Evolutionary conservation across 176 grass and related monocot genomes (phyloP).

Genomic region (Pharus latifolius): DNA sequence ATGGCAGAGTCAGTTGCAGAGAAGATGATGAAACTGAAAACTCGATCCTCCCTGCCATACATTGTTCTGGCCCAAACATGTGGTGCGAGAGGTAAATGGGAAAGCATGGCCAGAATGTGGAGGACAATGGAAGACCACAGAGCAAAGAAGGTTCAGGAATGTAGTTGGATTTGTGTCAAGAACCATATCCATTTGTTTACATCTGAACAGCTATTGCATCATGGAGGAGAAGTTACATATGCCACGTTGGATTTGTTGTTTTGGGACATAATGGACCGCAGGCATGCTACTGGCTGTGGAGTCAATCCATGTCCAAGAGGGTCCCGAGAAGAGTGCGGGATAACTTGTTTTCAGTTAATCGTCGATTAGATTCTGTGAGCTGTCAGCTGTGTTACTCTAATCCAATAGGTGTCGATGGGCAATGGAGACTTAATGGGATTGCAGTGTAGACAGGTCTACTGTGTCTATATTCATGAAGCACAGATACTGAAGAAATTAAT

Average conservation of each 20-base stretch:
- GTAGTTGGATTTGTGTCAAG: conserved; percentile 71
- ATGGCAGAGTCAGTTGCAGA: conserved; percentile 56
- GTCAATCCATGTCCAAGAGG: neutral
- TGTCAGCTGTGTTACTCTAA: no score
- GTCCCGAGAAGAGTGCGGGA: neutral
- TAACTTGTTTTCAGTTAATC: conserved; percentile 2
- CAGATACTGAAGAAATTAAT: no score
- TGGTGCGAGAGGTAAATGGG: conserved; percentile 69
- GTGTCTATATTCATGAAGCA: no score
- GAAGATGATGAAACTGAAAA: conserved; percentile 48
- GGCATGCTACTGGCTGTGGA: neutral
- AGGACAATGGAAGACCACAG: conserved; percentile 55
- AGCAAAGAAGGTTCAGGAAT: conserved; percentile 38
- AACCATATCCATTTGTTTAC: conserved; percentile 50
- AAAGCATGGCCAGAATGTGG: conserved; percentile 71
- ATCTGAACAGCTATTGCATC: conserved; percentile 51
- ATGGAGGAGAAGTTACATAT: conserved; percentile 51
- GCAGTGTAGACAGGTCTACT: no score
- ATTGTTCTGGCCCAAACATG: conserved; percentile 50
- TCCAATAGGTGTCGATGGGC: no score
- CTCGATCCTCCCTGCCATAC: conserved; percentile 50
- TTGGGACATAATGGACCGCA: conserved; percentile 42
- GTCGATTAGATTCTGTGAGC: neutral
- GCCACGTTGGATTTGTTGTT: conserved; percentile 37
- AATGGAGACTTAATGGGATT: no score